These are phyloP conservation scores for Remersonia thermophila DNA, from an alignment of 2,329 filamentous ascomycete genomes.

Conservation along the genomic window DNA sequence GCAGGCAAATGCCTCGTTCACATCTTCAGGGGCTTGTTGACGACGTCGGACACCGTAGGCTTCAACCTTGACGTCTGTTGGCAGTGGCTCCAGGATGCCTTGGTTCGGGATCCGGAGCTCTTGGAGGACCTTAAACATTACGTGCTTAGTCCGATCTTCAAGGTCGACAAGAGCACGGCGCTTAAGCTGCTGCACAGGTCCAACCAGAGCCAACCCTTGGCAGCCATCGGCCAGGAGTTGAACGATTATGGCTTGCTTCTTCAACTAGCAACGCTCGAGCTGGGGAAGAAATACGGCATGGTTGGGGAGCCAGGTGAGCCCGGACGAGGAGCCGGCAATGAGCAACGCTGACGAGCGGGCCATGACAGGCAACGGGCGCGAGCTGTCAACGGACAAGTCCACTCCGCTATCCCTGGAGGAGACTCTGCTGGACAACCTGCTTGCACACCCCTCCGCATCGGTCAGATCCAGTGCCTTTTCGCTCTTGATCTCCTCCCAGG, in stretches of 20 bases:
- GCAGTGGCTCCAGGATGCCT: conserved; percentile 40
- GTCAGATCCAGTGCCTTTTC: conserved; percentile 73
- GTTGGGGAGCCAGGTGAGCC: conserved; percentile 54
- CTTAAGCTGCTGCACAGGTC: conserved; percentile 43
- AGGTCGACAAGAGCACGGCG: conserved; percentile 39
- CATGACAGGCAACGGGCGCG: conserved; percentile 3
- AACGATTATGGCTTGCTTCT: conserved; percentile 23
- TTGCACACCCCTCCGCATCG: conserved; percentile 45
- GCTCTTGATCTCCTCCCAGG: conserved; percentile 62
- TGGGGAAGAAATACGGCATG: conserved; percentile 57
- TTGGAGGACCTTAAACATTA: conserved; percentile 54
- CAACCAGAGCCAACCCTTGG: conserved; percentile 32
- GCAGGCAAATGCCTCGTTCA: conserved; percentile 50
- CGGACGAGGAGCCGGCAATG: conserved; percentile 4
- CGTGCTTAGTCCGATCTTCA: conserved; percentile 51
- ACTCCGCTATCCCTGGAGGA: conserved; percentile 25
- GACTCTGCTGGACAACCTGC: conserved; percentile 36
- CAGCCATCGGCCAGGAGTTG: conserved; percentile 5
- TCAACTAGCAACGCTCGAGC: conserved; percentile 55
- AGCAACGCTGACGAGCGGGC: conserved; percentile 4
- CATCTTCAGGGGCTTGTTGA: conserved; percentile 38
- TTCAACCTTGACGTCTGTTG: conserved; percentile 39
- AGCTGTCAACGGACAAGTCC: conserved; percentile 10
- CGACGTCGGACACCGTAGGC: conserved; percentile 16
- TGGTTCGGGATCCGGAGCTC: conserved; percentile 36